A percentile compares a stretch with the other conserved stretches of the same genome.
These are phyloP conservation scores for Triticum turgidum DNA, from an alignment of 176 grass and related monocot species.

Conservation along the genomic window DNA sequence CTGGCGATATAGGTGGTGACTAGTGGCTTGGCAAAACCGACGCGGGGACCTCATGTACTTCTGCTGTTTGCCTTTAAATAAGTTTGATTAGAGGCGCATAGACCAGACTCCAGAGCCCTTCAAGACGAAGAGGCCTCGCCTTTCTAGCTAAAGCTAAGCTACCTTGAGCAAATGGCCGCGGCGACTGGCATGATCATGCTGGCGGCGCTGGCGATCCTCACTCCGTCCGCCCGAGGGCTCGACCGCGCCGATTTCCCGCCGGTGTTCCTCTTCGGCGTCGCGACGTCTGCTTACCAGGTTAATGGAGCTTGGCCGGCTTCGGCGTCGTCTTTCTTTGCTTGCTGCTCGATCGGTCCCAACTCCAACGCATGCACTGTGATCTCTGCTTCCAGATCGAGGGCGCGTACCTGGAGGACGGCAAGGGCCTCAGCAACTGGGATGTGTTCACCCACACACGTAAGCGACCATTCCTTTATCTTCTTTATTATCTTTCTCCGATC, in stretches of 20 bases:
- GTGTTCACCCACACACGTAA: constrained; percentile 56
- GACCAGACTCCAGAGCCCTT: background rate
- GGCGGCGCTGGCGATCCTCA: background rate
- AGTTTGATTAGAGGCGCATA: too few species aligned
- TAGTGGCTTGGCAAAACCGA: too few species aligned
- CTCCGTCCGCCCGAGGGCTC: constrained; percentile 21
- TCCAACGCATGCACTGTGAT: background rate
- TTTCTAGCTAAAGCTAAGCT: background rate
- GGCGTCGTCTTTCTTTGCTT: background rate
- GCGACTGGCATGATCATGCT: background rate
- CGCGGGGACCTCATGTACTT: too few species aligned
- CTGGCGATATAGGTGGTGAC: too few species aligned
- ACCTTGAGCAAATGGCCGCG: constrained; percentile 1
- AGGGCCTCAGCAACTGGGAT: constrained; percentile 82
- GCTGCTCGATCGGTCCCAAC: too few species aligned
- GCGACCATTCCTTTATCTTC: background rate
- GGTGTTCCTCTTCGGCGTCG: constrained; percentile 51
- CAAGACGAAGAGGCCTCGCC: background rate
- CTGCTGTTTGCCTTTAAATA: too few species aligned
- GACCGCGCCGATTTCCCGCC: constrained; percentile 41
- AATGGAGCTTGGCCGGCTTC: background rate
- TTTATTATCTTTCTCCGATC: background rate
- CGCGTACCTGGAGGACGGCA: constrained; percentile 75
- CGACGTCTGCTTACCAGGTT: constrained; percentile 71
- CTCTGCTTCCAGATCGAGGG: constrained; percentile 65